Evolutionary conservation across 192 early-diverging fungal species (phyloP).

Genomic region (Lobulomyces angularis): DNA sequence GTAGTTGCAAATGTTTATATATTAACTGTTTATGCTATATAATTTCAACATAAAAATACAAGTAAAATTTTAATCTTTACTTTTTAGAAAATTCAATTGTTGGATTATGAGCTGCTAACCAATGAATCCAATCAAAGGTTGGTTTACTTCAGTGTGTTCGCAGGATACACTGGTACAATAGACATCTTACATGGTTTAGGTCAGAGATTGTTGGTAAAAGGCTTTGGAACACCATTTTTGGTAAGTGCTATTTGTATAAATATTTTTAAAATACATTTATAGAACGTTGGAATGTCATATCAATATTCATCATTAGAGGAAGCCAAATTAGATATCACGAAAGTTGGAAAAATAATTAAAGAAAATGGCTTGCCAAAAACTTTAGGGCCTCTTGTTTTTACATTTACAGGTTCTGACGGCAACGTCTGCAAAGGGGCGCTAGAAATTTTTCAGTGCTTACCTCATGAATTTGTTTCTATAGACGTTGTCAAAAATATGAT

Average conservation of each 20-base stretch:
- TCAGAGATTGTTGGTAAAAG: conserved; percentile 73
- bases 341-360: conserved; percentile 66
- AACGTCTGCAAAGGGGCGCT: conserved; percentile 85
- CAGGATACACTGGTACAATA: conserved; percentile 90
- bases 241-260: too few relatives aligned
- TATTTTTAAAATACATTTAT: conserved; percentile 1
- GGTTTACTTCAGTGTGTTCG: conserved; percentile 85
- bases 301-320: conserved; percentile 37
- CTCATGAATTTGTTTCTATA: conserved; percentile 74
- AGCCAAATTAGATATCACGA: conserved; percentile 38
- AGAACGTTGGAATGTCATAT: conserved; percentile 24
- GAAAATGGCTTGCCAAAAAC: conserved; percentile 76
- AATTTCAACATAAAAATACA: background rate
- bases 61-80: background rate
- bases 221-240: conserved; percentile 91
- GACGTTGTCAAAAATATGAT: conserved; percentile 30
- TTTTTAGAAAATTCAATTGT: conserved; percentile 64
- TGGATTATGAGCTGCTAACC: conserved; percentile 92
- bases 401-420: conserved; percentile 73
- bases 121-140: conserved; percentile 59
- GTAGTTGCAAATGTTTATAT: too few relatives aligned
- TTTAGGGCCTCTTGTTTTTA: conserved; percentile 82
- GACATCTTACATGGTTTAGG: conserved; percentile 87
- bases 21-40: too few relatives aligned
- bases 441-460: conserved; percentile 79